Evolutionary conservation across 208 protist genomes (phyloP), one percentile per base, ranked within the genome.

Genomic region (Trypanosoma grayi): DNA sequence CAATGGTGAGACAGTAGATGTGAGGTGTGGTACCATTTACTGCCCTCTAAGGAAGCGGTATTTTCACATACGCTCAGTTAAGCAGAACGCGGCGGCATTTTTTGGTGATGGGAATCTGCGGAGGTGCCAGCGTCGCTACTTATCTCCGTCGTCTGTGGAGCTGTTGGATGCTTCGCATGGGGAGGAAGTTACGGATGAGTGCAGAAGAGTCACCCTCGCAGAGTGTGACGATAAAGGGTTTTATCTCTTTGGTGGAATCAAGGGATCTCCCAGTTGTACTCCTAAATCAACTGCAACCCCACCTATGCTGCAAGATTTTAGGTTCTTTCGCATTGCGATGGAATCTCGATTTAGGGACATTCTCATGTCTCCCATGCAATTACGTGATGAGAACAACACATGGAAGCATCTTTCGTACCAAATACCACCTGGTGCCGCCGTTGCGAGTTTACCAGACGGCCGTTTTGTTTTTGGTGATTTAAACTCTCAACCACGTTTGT

Each of bases 81-180:
- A 68, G 20, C 45, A 59, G 18, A 70, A 67, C 43, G 79, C 83
- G 13, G 67, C 71, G 31, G 47, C 34, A 31, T 90, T 74, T 73
- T 90, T 90, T 59, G 83, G 83, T 7, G 74, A 90, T 65, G 76
- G 68, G 8, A 65, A 66, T 27, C 34, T 80, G 34, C 74, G 66
- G 13, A 33, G 69, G 47, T 50, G 51, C 13, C 37, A 67, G 28
- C 68, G 83, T 31, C 50, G 31, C 9, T 60, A 66, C 33, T 54
- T 90, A 2, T 59, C 73, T 20, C 54, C 77, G 6, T 57, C 70
- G 11, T 34, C 54, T 27, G 71, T 90, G 2, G 27, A 70, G n/a
- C 59, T 90, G 5, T 66, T 68, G 18, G 54, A 62, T 33, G 67
- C 75, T 22, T 57, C 54, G 22, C 46, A 60, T 14, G 36, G 14